Evolutionary conservation across 2,329 filamentous ascomycete species (phyloP).

Genomic region (Ilyonectria robusta): DNA sequence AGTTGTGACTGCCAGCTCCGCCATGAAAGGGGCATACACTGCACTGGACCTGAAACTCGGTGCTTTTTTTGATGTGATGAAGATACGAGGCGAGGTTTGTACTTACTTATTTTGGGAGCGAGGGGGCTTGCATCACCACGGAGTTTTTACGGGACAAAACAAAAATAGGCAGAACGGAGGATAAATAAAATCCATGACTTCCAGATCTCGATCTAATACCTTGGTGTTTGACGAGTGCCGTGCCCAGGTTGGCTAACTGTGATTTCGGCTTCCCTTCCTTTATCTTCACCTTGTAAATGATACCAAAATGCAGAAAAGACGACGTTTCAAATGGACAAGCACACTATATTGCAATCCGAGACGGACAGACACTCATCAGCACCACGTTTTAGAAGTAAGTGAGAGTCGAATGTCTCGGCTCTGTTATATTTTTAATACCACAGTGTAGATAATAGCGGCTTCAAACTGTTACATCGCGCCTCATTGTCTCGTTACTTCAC

Average conservation of each 20-base stretch:
- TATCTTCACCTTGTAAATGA: too few relatives aligned
- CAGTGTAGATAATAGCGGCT: too few relatives aligned
- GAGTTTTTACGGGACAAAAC: background rate
- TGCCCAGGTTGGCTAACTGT: conserved; percentile 5
- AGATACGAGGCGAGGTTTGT: background rate
- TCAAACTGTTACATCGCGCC: too few relatives aligned
- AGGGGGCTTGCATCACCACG: conserved; percentile 2
- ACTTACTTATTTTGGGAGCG: conserved; percentile 7
- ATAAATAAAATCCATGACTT: background rate
- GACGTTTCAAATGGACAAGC: too few relatives aligned
- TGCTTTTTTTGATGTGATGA: background rate
- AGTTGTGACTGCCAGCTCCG: background rate
- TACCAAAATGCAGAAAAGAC: too few relatives aligned
- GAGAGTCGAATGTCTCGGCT: too few relatives aligned
- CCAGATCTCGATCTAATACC: conserved; percentile 10
- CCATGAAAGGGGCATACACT: background rate
- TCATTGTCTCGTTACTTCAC: too few relatives aligned
- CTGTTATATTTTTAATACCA: too few relatives aligned
- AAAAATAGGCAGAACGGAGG: background rate
- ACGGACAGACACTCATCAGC: too few relatives aligned
- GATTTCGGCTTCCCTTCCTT: too few relatives aligned
- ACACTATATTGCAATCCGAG: too few relatives aligned
- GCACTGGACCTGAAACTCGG: background rate
- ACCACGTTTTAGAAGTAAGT: too few relatives aligned
- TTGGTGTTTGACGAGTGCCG: conserved; percentile 22